phyloP scores from a whole-genome alignment of 495 filamentous ascomycete species.

The Penicillium verhagenii region DNA sequence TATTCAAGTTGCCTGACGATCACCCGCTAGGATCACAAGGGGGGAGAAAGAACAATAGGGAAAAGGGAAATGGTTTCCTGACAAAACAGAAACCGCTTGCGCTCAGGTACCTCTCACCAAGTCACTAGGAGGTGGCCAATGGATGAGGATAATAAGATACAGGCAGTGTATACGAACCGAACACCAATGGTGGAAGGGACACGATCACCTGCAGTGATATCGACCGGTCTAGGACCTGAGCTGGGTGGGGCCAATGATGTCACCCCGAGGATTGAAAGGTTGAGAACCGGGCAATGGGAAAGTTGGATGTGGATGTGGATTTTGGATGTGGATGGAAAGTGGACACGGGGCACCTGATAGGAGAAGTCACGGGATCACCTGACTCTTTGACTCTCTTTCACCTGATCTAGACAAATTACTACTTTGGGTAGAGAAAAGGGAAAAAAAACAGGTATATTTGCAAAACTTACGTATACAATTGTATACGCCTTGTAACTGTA shows the following conservation, averaged over 20 bases:
- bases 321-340: neutral
- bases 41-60: neutral
- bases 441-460: no score
- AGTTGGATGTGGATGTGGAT: neutral
- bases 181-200: neutral
- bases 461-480: no score
- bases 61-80: constrained; percentile 19
- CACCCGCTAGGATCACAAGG: constrained; percentile 27
- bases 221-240: constrained; percentile 34
- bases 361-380: constrained; percentile 18
- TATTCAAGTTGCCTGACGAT: constrained; percentile 38
- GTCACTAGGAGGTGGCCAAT: neutral
- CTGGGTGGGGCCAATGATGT: constrained; percentile 27
- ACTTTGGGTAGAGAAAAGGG: no score
- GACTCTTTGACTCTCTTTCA: neutral
- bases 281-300: constrained; percentile 11
- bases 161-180: neutral
- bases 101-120: constrained; percentile 8
- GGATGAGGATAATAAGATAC: neutral
- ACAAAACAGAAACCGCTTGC: constrained; percentile 1
- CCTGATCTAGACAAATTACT: neutral
- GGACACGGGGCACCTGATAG: constrained; percentile 15
- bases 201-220: constrained; percentile 23
- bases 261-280: no score
- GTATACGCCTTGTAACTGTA: no score